phyloP scores from a whole-genome alignment of 805 yeast genomes.

The Isabelozyma rhagii region DNA sequence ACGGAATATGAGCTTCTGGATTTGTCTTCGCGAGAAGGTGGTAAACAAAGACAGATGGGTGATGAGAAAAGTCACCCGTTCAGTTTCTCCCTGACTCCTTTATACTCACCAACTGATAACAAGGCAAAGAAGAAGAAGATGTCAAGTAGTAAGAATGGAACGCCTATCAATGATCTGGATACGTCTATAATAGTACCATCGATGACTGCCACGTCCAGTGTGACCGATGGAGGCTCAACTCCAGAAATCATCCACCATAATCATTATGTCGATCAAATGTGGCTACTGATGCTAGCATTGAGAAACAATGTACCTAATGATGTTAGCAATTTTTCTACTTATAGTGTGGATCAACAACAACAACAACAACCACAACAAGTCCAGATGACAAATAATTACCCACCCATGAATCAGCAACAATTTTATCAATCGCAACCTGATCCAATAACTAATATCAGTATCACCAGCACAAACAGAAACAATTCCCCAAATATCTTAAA shows the following conservation, averaged over 20 bases:
- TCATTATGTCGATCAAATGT: slow-evolving; percentile 22
- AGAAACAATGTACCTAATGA: slow-evolving; percentile 6
- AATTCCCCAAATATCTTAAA: background rate
- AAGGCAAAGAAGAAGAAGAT: background rate
- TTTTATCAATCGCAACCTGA: background rate
- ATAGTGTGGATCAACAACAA: background rate
- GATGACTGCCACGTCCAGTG: background rate
- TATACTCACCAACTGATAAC: background rate
- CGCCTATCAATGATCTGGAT: background rate
- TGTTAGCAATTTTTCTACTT: background rate
- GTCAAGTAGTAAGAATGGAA: background rate
- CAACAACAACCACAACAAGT: background rate
- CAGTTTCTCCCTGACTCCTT: background rate
- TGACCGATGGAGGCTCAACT: background rate
- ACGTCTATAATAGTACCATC: background rate
- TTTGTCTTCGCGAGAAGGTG: background rate
- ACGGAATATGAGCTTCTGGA: background rate
- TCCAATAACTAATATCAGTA: background rate
- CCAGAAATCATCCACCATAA: background rate
- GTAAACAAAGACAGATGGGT: background rate
- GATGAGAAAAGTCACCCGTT: background rate
- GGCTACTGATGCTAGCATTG: slow-evolving; percentile 25
- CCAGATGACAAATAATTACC: background rate
- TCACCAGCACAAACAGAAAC: background rate
- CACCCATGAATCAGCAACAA: background rate